Base-by-base conservation (phyloP, 805 yeast genomes). In the Saccharomycopsis lassenensis region DNA sequence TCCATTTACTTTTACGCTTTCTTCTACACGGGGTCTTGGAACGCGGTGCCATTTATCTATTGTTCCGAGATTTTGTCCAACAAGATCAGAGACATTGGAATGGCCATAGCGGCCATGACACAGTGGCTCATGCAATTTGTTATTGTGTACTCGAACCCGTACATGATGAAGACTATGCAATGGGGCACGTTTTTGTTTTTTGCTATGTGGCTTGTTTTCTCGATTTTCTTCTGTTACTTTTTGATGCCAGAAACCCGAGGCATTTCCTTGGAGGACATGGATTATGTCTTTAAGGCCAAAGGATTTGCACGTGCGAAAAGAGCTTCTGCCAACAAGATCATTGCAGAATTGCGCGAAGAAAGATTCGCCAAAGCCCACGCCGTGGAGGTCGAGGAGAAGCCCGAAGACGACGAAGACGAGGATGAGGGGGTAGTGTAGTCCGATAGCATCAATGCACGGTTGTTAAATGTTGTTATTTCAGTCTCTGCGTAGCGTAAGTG, bases 101-200 rank as follows among this genome's bases (percentile, higher is more conserved):
- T 60, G 43, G 60, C 66, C 16, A 51, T 65, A 36, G 64, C 63
- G 40, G 64, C 70, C 0, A 55, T 67, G 5, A 56, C 65, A 19
- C 62, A 64, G 36, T 66, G 73, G 73, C 60, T 65, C 46, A 64
- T 70, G 63, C 68, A 67, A 5, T 67, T 67, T 45, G 59, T 67
- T 39, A 60, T 66, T 54, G 69, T 68, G 4, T 56, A 68, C 41
- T 62, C 59, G 44, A 61, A 69, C 7, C 62, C 65, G 18, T 52
- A 66, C 41, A 67, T 68, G 55, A 57, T 67, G 32, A 52, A 53
- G 21, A 50, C 52, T 22, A 64, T 67, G 53, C 57, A 59, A 4
- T 67, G 60, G 47, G 69, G 68, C 17, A 55, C 63, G 27, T 67
- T 63, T 48, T 62, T 65, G 46, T 56, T 68, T 45, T 71, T 71